Percentiles rank a stretch among this genome's conserved stretches.
Conservation (phyloP, 495 filamentous ascomycete genomes). For the Daldinia bambusicola region DNA sequence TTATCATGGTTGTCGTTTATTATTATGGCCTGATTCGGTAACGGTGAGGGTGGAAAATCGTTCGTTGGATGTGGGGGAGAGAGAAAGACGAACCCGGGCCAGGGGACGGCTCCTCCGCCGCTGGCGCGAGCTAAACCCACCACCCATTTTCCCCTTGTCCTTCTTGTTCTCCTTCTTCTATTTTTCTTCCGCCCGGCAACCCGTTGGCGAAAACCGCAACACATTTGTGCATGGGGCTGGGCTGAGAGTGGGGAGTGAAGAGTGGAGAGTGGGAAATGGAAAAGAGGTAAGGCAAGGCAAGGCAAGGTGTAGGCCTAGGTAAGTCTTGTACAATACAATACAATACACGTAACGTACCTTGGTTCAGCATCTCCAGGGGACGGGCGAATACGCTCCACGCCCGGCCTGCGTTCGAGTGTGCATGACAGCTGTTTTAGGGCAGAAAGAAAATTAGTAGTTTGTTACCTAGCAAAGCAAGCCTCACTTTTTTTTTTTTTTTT, state of each 20-base stretch:
- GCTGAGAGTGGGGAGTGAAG: constrained; percentile 2
- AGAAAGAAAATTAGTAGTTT: background rate
- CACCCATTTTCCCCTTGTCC: no score
- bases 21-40: background rate
- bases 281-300: background rate
- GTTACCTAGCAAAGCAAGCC: constrained; percentile 17
- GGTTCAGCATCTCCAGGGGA: constrained; percentile 67
- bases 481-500: constrained; percentile 12
- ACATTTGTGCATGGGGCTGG: background rate
- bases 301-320: background rate
- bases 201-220: background rate
- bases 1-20: background rate
- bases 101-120: constrained; percentile 26
- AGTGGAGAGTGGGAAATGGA: background rate
- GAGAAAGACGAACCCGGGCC: background rate
- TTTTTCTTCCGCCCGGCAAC: background rate
- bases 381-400: constrained; percentile 64
- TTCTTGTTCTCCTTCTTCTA: no score
- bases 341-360: constrained; percentile 49
- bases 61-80: background rate
- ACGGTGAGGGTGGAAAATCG: background rate
- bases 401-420: constrained; percentile 63
- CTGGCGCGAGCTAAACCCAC: background rate
- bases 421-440: constrained; percentile 56
- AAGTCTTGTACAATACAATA: no score